Conservation (phyloP, 2,329 filamentous ascomycete genomes). For the Botryotinia globosa region DNA sequence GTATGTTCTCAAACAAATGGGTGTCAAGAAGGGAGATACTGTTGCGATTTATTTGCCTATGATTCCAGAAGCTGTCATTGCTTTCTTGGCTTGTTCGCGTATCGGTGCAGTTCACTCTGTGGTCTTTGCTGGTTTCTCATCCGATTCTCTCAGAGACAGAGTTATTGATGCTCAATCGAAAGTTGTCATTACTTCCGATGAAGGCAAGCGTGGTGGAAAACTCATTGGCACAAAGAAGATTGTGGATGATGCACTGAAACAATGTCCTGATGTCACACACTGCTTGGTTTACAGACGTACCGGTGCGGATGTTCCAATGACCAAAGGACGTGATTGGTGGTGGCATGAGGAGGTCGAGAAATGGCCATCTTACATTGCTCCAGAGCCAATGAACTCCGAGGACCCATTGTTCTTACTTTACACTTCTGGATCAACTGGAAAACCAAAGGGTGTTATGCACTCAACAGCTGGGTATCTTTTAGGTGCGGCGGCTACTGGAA, state of each 20-base stretch:
- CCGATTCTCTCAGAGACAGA: slow-evolving; percentile 91
- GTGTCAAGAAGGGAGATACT: slow-evolving; percentile 94
- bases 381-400: slow-evolving; percentile 86
- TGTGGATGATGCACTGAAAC: slow-evolving; percentile 94
- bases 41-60: slow-evolving; percentile 97
- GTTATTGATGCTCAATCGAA: slow-evolving; percentile 87
- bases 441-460: slow-evolving; percentile 99
- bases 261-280: slow-evolving; percentile 83
- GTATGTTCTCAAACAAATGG: slow-evolving; percentile 89
- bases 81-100: slow-evolving; percentile 85
- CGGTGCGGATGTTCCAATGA: slow-evolving; percentile 88
- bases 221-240: slow-evolving; percentile 98
- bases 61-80: slow-evolving; percentile 93
- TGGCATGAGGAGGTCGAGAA: slow-evolving; percentile 99
- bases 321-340: slow-evolving; percentile 84
- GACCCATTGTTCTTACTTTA: slow-evolving; percentile 97
- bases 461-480: slow-evolving; percentile 94
- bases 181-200: slow-evolving; percentile 94
- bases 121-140: slow-evolving; percentile 95
- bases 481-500: slow-evolving; percentile 88
- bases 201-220: slow-evolving; percentile 97
- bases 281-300: slow-evolving; percentile 95
- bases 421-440: slow-evolving; percentile 95
- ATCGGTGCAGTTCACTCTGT: slow-evolving; percentile 97
- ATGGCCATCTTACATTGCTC: slow-evolving; percentile 88